Base-by-base conservation (phyloP, 306 rosid genomes). In the Cicer judaicum region DNA sequence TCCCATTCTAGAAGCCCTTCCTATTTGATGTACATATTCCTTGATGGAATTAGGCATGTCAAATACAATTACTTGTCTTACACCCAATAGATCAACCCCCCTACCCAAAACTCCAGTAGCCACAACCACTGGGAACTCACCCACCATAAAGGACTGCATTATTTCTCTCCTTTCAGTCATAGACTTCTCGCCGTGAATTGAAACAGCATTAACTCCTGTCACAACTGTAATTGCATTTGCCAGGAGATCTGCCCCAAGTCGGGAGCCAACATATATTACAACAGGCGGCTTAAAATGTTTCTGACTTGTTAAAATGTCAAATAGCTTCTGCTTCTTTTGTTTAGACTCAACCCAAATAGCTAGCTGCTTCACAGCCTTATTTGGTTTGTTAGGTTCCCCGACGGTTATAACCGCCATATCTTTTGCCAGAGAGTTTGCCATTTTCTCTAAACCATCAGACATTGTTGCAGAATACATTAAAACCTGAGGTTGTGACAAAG, bases 91-190 rank as follows among this genome's bases (percentile, higher is more conserved):
- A 87, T 90, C 97, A 75, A 92, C 66, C 40, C 96, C 97, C 36
- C 97, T 83, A 76, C 97, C 92, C 80, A 92, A 83, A 70, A 92
- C 89, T 76, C 97, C 96, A 5, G 97, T 90, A 42, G 97, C 96
- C 73, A 92, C 97, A 46, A 92, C 78, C 60, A 87, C 90, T 4
- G 91, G 88, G 78, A 88, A 88, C 73, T 92, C 91, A 7, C 96
- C 97, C 64, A 81, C 79, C 53, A 88, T 67, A 80, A 92, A 85
- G 7, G 84, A 85, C 62, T 64, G 81, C 96, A 92, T 88, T 80
- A 82, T 83, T 81, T 88, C 91, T 83, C 97, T 87, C 81, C 97
- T 87, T 75, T 90, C 97, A 54, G 84, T 88, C 96, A 87, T 90
- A 61, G 96, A 49, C 80, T 90, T 92, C 74, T 92, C 93, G 78